Evolutionary conservation across 345 rosid species (phyloP).

Genomic region (Schrenkiella parvula): DNA sequence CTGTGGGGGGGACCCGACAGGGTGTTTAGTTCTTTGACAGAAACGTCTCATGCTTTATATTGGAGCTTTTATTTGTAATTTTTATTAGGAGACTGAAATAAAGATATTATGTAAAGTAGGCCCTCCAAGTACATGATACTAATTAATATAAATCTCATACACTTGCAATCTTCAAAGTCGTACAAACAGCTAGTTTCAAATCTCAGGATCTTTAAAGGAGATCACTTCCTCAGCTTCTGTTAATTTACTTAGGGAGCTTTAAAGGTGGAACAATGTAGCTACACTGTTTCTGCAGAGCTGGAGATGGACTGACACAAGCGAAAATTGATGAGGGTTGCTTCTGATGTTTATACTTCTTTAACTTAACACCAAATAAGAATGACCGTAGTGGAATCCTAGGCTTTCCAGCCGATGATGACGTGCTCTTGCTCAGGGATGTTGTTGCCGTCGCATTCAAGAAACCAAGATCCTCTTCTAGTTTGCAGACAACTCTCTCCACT

Average conservation of each 20-base stretch:
- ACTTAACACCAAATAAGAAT: constrained; percentile 85
- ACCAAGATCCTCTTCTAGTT: constrained; percentile 50
- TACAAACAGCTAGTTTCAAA: not conserved
- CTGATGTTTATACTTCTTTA: constrained; percentile 49
- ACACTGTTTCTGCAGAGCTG: constrained; percentile 46
- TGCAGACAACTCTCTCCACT: constrained; percentile 47
- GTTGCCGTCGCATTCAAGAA: not conserved
- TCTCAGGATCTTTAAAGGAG: not conserved
- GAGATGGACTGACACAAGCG: constrained; percentile 48
- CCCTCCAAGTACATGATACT: constrained; percentile 21
- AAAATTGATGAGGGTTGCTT: constrained; percentile 42
- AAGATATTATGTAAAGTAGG: constrained; percentile 19
- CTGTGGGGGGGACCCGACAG: constrained; percentile 26
- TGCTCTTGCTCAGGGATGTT: constrained; percentile 27
- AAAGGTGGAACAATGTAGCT: constrained; percentile 31
- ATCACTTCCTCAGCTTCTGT: constrained; percentile 13
- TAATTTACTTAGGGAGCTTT: constrained; percentile 14
- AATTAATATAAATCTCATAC: constrained; percentile 15
- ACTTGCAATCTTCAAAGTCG: constrained; percentile 14
- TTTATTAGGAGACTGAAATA: constrained; percentile 9
- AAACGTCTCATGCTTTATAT: not conserved
- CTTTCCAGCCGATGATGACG: constrained; percentile 22
- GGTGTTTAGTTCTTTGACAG: constrained; percentile 28
- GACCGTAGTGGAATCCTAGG: constrained; percentile 68
- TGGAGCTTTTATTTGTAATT: constrained; percentile 12